Conservation (phyloP, 202 grass and related monocot genomes). For the Carex arenaria region DNA sequence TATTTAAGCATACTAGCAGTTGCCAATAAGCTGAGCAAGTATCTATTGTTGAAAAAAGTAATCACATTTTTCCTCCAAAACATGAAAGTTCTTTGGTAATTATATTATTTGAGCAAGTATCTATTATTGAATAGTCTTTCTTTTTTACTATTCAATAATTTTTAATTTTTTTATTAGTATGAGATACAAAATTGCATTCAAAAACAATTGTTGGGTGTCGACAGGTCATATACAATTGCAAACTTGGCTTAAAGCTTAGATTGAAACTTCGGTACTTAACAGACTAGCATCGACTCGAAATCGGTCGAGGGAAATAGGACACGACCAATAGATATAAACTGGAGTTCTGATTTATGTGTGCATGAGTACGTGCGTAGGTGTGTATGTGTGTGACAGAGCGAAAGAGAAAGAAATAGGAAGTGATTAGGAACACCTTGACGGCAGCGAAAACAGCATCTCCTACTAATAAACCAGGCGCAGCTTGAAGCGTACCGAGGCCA, state of each 20-base stretch:
- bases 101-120: background rate
- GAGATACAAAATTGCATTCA: background rate
- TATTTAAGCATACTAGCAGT: background rate
- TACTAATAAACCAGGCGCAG: constrained; percentile 46
- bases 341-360: background rate
- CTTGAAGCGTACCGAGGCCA: constrained; percentile 71
- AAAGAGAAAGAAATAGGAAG: background rate
- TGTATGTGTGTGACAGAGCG: background rate
- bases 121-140: background rate
- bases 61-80: background rate
- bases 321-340: background rate
- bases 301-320: background rate
- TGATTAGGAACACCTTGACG: constrained; percentile 43
- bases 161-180: background rate
- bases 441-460: constrained; percentile 43
- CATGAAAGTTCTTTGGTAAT: background rate
- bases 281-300: background rate
- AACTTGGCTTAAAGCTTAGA: background rate
- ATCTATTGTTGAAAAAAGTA: background rate
- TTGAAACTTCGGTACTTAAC: background rate
- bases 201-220: background rate
- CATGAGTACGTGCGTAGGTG: too few relatives aligned
- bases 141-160: background rate
- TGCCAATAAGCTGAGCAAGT: background rate
- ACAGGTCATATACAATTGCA: background rate